A percentile compares a stretch with the other conserved stretches of the same genome.
These are phyloP conservation scores for Sporopachydermia cereana DNA, from an alignment of 1,139 yeast genomes.

Conservation along the genomic window DNA sequence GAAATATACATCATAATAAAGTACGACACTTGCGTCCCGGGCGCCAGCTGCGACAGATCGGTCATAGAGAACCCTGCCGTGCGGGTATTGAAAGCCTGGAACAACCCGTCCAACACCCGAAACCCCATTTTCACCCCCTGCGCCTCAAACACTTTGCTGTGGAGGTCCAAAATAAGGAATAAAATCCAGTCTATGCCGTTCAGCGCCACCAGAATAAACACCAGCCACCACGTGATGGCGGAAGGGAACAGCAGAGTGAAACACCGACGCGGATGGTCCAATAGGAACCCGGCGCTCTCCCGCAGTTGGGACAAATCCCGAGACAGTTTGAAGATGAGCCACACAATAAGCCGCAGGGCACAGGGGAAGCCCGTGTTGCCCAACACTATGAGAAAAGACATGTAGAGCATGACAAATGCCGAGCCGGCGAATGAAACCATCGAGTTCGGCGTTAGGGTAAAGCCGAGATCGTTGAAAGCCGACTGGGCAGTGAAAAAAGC, in stretches of 20 bases:
- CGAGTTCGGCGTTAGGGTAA: slow-evolving; percentile 69
- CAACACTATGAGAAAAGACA: slow-evolving; percentile 61
- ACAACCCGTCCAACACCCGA: slow-evolving; percentile 69
- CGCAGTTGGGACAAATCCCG: slow-evolving; percentile 48
- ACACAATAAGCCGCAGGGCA: slow-evolving; percentile 62
- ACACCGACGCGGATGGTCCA: slow-evolving; percentile 96
- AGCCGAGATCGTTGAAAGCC: slow-evolving; percentile 75
- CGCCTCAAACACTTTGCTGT: slow-evolving; percentile 32
- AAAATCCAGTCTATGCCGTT: slow-evolving; percentile 71
- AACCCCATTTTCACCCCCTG: slow-evolving; percentile 48
- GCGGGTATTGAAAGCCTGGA: slow-evolving; percentile 86
- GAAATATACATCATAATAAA: slow-evolving; percentile 97
- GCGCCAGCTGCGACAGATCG: slow-evolving; percentile 58
- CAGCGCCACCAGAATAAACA: slow-evolving; percentile 56
- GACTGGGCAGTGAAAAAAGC: slow-evolving; percentile 73
- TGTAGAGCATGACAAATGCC: slow-evolving; percentile 50
- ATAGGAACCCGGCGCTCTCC: slow-evolving; percentile 74
- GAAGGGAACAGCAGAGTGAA: slow-evolving; percentile 86
- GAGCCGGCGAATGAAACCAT: slow-evolving; percentile 55
- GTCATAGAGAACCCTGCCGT: slow-evolving; percentile 84
- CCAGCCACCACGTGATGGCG: slow-evolving; percentile 91
- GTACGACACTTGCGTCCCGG: slow-evolving; percentile 89
- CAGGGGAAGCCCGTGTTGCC: slow-evolving; percentile 95
- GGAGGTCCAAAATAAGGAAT: slow-evolving; percentile 67
- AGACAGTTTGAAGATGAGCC: slow-evolving; percentile 62